A percentile compares a stretch with the other conserved stretches of the same genome.
These are phyloP conservation scores for Hemileccinum rubropunctum DNA, from an alignment of 768 basidiomycete species.

Conservation along the genomic window DNA sequence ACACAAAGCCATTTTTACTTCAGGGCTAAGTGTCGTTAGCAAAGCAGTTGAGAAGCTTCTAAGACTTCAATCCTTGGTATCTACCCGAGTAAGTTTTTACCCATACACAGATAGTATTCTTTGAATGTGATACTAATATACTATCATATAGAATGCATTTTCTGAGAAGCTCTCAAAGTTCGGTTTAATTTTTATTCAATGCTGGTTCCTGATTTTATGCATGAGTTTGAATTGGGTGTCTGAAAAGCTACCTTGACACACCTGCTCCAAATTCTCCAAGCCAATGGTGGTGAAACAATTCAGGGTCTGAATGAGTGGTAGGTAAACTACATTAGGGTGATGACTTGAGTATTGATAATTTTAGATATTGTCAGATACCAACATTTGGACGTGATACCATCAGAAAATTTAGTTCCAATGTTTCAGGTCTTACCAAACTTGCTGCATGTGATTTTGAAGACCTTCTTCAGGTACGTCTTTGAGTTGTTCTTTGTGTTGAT, in stretches of 20 bases:
- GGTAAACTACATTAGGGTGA: too few species aligned
- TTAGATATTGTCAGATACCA: constrained; percentile 17
- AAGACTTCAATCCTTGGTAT: not conserved
- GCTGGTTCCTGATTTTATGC: constrained; percentile 32
- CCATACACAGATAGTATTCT: too few species aligned
- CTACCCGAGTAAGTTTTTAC: too few species aligned
- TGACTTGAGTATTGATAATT: not conserved
- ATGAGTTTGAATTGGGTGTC: constrained; percentile 35
- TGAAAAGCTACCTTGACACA: constrained; percentile 24
- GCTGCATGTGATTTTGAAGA: constrained; percentile 39
- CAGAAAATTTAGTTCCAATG: constrained; percentile 28
- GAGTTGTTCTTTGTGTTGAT: too few species aligned
- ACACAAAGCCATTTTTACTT: not conserved
- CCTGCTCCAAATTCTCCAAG: not conserved
- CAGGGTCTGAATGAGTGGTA: constrained; percentile 27
- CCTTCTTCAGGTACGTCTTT: constrained; percentile 28
- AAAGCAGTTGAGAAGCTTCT: not conserved
- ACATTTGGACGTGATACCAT: constrained; percentile 38
- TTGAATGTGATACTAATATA: too few species aligned
- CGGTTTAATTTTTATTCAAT: constrained; percentile 24
- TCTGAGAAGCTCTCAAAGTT: constrained; percentile 19
- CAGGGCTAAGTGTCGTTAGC: not conserved
- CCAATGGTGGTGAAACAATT: constrained; percentile 8
- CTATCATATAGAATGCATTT: constrained; percentile 38
- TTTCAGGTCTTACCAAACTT: constrained; percentile 32